Conservation (phyloP, 129 eudicot species). For the Rutidosis leptorrhynchoides region DNA sequence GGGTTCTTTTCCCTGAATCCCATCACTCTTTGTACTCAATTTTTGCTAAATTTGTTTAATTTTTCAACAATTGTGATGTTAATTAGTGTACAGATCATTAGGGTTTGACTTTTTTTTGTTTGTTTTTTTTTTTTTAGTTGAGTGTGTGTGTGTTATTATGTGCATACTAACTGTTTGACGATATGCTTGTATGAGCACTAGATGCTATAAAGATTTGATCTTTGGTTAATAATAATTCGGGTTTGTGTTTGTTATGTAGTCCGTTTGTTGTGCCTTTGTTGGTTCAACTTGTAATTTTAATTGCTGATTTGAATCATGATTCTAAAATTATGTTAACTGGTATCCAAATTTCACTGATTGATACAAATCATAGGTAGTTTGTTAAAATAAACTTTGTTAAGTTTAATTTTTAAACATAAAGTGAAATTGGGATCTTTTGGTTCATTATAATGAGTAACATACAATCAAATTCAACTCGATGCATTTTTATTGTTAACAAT, state of each 20-base stretch:
- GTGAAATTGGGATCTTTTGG: background rate
- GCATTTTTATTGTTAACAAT: background rate
- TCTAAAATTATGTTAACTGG: background rate
- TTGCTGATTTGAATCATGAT: constrained; percentile 7
- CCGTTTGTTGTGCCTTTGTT: background rate
- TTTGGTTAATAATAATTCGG: background rate
- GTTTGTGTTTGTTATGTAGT: background rate
- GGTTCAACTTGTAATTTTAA: background rate
- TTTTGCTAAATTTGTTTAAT: constrained; percentile 18
- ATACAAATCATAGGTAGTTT: background rate
- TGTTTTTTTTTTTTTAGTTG: no score
- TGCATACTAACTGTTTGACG: background rate
- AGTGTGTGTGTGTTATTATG: background rate
- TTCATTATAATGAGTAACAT: constrained; percentile 5
- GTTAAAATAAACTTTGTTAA: no score
- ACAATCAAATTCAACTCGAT: background rate
- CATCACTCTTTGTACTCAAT: constrained; percentile 9
- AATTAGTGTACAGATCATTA: constrained; percentile 6
- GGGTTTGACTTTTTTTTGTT: constrained; percentile 41
- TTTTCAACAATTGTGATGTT: background rate
- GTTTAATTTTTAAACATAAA: background rate
- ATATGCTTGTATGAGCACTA: constrained; percentile 3
- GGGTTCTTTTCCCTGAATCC: constrained; percentile 10
- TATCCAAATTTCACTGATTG: background rate
- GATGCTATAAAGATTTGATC: background rate